Base-by-base conservation (phyloP, 805 yeast genomes). In the Pichia rugopelliculosa region DNA sequence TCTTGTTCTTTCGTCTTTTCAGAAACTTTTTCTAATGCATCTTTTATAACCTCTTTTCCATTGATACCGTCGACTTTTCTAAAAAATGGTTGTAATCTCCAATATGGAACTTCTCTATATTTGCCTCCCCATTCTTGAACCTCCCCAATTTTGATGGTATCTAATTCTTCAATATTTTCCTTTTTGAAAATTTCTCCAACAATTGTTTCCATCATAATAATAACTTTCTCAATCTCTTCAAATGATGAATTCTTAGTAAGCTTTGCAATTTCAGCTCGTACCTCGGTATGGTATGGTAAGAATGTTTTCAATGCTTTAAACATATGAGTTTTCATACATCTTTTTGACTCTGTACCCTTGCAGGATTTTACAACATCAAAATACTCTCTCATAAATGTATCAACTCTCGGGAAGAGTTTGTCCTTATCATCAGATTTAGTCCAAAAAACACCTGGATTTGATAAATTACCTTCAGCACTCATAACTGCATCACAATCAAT, bases 81-180 rank as follows among this genome's bases (percentile, higher is more conserved):
- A 72, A 91, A 91, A 62, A 87, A 85, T 2, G 99, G 99, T 67
- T 91, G 99, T 54, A 96, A 82, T 58, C 98, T 76, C 98, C 98
- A 91, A 63, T 84, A 89, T 1, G 99, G 98, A 15, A 91, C 79
- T 5, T 74, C 76, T 62, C 80, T 80, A 63, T 93, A 91, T 13
- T 73, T 57, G 0, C 95, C 96, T 42, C 95, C 96, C 90, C 95
- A 84, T 55, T 80, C 79, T 34, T 59, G 56, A 1, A 59, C 39
- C 7, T 75, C 77, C 0, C 89, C 88, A 8, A 66, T 69, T 0
- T 66, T 68, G 1, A 84, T 73, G 4, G 59, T 64, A 58, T 88
- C 96, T 18, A 73, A 51, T 44, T 73, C 75, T 4, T 66, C 71
- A n/a, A 80, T 79, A 47, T 79, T 71, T 1, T 69, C 72, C 42